Evolutionary conservation across 192 early-diverging fungal species (phyloP).

Genomic region (Cladochytrium replicatum): DNA sequence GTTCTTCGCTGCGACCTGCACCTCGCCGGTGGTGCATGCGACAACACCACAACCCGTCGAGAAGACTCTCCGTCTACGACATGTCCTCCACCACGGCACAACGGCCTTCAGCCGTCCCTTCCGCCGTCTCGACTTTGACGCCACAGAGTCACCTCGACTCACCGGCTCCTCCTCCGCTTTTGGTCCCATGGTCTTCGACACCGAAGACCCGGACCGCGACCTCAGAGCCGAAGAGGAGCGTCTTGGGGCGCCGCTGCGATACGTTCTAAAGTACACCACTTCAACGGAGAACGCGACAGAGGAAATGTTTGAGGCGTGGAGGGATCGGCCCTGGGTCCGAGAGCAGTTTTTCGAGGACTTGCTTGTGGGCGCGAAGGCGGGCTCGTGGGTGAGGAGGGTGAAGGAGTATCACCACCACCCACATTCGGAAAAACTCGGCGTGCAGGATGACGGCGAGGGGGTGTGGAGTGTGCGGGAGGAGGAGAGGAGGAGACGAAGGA

Average conservation of each 20-base stretch:
- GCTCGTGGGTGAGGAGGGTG: no score
- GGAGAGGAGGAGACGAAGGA: no score
- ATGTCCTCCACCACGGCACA: background rate
- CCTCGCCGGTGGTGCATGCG: no score
- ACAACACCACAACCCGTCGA: no score
- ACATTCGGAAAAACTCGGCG: background rate
- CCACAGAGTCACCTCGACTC: background rate
- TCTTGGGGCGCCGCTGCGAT: background rate
- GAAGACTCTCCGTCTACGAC: background rate
- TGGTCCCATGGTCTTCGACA: background rate
- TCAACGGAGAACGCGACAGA: background rate
- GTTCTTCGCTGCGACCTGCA: no score
- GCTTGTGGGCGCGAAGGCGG: background rate
- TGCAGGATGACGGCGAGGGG: background rate
- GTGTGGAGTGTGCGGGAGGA: no score
- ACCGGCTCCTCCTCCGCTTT: background rate
- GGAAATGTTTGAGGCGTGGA: background rate
- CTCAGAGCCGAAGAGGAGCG: background rate
- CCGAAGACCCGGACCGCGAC: no score
- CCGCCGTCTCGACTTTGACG: background rate
- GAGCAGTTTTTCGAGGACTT: background rate
- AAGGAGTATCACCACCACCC: no score
- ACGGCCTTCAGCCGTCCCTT: background rate
- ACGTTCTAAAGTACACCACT: no score
- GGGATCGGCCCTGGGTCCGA: background rate